Base-by-base conservation (phyloP, 805 yeast genomes). In the Zygosaccharomyces bisporus region DNA sequence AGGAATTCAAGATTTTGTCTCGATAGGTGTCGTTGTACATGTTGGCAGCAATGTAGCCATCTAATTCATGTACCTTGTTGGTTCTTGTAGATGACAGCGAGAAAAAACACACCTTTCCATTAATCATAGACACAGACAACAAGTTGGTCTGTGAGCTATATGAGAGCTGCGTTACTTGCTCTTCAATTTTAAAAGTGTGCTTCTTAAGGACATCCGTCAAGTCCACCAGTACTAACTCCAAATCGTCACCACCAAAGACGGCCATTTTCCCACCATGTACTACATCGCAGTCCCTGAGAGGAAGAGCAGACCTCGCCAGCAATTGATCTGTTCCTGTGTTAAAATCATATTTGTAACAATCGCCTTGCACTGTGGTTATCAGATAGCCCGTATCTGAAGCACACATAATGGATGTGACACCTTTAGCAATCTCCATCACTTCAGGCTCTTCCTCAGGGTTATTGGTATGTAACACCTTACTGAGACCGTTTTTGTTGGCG, bases 211-310 rank as follows among this genome's bases (percentile, higher is more conserved):
- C 59, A 29, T 67, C 67, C 5, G 48, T 45, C 29, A 72, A 52
- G 41, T 75, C 78, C 1, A 80, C 59, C 3, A 83, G 56, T 2
- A 70, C 67, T 33, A 84, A 61, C 44, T 79, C 79, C 34, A 75
- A 73, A 50, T 79, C 84, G 51, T 83, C 86, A 31, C 91, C 90
- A 19, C 83, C 89, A 47, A 79, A 73, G 1, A 80, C 68, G 1
- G 73, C 68, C 57, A 77, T 68, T 27, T 75, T 73, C 0, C 84
- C 88, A 40, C 75, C 77, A 52, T 83, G 85, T 17, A 82, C 76
- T 54, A 79, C 75, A 10, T 66, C 67, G 6, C 77, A 72, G 50
- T 76, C 81, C 49, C 85, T 54, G 9, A 62, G 39, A 4, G 67
- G 64, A 23, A 63, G 44, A 6, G 61, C 47, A 13, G 55, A 55